Evolutionary conservation across 192 early-diverging fungal species (phyloP), one percentile per base, ranked within the genome.

Genomic region (Chytriomyces hyalinus): DNA sequence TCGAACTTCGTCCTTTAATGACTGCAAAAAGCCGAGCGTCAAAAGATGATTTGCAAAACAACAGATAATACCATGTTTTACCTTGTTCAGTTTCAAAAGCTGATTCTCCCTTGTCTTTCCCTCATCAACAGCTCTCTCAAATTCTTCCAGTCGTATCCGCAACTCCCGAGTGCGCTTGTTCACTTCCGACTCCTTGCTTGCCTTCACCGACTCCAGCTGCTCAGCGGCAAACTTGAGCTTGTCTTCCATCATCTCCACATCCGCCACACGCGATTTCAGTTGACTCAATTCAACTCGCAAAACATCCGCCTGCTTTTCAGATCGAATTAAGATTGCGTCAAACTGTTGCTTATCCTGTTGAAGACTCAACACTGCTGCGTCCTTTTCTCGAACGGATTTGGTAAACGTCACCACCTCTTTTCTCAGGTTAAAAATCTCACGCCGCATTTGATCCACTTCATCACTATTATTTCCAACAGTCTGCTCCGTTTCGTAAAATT

Each of bases 1-100:
- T 28, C 92, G 84, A 8, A 94, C 87, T 80, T 94, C 93, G 20
- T 94, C 93, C 65, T 92, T 92, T 7, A 94, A 80, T 4, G 92
- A 89, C 93, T 92, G 77, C 13, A 50, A 60, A 22, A 36, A 7
- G 22, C 11, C 4, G 47, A 64, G 66, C 28, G 62, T 28, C 57
- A 26, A 76, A 2, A 28, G 62, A 68, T 15, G 6, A 24, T 65
- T 57, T 1, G 43, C 46, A 61, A 50, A 48, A 26, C 5, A 63
- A 70, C 9, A 45, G 0, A n/a, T 15, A 53, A 8, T 15, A 79
- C 6, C 17, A 49, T 20, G 48, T 46, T 50, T 65, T 83, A 92
- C 93, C 84, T 91, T 94, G 79, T 94, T 93, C 11, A 93, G 57
- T 48, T 90, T 91, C 60, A 90, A 87, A 6, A 93, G 63, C 77